Evolutionary conservation across 2,329 filamentous ascomycete species (phyloP).

Genomic region (Talaromyces piceae): DNA sequence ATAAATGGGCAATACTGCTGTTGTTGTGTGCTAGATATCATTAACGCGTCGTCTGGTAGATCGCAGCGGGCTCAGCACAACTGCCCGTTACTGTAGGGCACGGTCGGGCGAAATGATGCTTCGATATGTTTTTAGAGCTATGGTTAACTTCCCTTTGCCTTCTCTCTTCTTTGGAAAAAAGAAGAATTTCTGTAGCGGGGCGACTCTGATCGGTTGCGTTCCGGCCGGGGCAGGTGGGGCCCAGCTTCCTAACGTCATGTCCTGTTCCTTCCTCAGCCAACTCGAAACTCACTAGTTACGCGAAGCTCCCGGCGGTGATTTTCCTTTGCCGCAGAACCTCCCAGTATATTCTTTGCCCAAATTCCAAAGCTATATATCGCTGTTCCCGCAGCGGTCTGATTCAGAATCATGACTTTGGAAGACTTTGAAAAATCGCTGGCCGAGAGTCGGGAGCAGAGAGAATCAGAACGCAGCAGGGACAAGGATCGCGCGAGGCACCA

Average conservation of each 20-base stretch:
- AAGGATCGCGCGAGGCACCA: conserved; percentile 30
- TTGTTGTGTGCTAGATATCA: neutral
- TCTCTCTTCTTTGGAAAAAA: neutral
- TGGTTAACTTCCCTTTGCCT: conserved; percentile 18
- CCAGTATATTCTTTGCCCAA: neutral
- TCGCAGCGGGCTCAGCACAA: no score
- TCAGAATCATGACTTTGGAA: conserved; percentile 56
- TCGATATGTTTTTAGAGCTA: neutral
- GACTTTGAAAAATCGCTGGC: conserved; percentile 75
- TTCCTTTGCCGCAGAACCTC: neutral
- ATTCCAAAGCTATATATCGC: neutral
- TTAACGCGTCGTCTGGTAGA: neutral
- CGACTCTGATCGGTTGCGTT: conserved; percentile 17
- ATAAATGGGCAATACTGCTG: neutral
- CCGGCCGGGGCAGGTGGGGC: conserved; percentile 8
- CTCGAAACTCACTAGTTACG: no score
- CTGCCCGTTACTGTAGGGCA: neutral
- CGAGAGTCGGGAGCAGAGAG: conserved; percentile 42
- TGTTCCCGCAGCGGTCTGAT: no score
- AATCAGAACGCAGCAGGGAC: conserved; percentile 21
- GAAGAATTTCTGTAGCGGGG: neutral
- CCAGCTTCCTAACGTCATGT: conserved; percentile 26
- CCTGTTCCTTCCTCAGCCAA: conserved; percentile 22
- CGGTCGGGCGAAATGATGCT: no score
- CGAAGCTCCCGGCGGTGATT: conserved; percentile 9